Evolutionary conservation across 208 protist species (phyloP).

Genomic region (Crithidia thermophila): DNA sequence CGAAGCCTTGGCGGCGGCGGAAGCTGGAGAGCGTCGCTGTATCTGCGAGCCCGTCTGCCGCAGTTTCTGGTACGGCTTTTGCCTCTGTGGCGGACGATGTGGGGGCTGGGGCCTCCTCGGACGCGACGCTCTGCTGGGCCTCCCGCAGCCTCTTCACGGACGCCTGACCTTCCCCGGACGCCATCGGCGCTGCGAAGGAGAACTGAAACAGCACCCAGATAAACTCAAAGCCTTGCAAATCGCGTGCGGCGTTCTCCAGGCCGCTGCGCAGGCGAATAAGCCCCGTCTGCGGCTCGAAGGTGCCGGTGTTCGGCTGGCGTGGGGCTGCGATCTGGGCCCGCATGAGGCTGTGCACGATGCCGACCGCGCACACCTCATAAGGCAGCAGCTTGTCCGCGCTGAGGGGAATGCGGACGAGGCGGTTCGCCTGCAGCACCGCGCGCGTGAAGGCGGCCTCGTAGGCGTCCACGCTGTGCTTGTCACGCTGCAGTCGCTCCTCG

Average conservation of each 20-base stretch:
- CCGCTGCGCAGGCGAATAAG: slow-evolving; percentile 82
- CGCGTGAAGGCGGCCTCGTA: slow-evolving; percentile 79
- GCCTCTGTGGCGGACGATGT: no score
- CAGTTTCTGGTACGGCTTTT: no score
- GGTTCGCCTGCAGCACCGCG: slow-evolving; percentile 74
- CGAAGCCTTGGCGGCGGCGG: slow-evolving; percentile 61
- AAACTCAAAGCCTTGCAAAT: slow-evolving; percentile 85
- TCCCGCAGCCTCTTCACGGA: slow-evolving; percentile 29
- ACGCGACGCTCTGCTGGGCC: no score
- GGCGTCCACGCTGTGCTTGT: slow-evolving; percentile 60
- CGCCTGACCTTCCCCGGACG: slow-evolving; percentile 61
- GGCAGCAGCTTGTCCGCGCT: slow-evolving; percentile 73
- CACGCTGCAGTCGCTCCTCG: slow-evolving; percentile 69
- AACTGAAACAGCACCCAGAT: slow-evolving; percentile 94
- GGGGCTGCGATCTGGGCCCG: slow-evolving; percentile 80
- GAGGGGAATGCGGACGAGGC: slow-evolving; percentile 68
- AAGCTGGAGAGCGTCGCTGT: slow-evolving; percentile 27
- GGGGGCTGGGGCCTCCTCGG: no score
- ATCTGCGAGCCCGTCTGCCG: no score
- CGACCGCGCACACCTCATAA: slow-evolving; percentile 78
- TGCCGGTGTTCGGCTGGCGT: slow-evolving; percentile 77
- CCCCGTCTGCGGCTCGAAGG: slow-evolving; percentile 79
- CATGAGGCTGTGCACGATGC: slow-evolving; percentile 88
- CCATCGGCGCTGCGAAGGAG: slow-evolving; percentile 72
- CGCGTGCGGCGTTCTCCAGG: slow-evolving; percentile 84